Evolutionary conservation across 257 asterid species (phyloP), one percentile per base, ranked within the genome.

Genomic region (Ligustrum vulgare): DNA sequence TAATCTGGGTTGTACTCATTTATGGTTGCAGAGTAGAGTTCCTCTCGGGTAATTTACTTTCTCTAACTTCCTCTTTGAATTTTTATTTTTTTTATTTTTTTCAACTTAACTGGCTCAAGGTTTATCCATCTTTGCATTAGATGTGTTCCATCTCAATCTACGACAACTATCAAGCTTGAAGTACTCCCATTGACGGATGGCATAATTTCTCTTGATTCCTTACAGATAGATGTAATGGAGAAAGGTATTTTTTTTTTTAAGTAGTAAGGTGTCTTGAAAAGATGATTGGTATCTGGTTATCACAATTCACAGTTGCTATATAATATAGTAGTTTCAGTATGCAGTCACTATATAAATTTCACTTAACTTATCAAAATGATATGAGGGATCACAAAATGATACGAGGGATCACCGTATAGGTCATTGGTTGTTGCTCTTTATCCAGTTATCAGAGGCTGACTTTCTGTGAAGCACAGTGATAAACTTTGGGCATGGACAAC

Each of bases 1-100:
- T 71, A 97, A 91, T 88, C 79, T 86, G 74, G 96, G 97, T 28
- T 93, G 99, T 91, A 83, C 97, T 64, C 99, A 95, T 84, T 84
- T 95, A 77, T 95, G 99, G 99, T 84, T 95, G 81, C 98, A 95
- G 87, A 95, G 99, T 78, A 86, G 96, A 87, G 98, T 93, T 73
- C 99, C 98, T 13, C 86, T 95, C 13, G 99, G 99, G 99, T 95
- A 93, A 70, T 37, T 47, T 73, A 76, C 69, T 66, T 75, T 77
- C 16, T n/a, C 63, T 36, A 32, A 13, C 32, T 51, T 69, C n/a
- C 49, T 45, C 0, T 60, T 73, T 51, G 22, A 66, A 71, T 75
- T 43, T 6, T 18, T 56, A 5, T 80, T 56, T 43, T 51, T 51
- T 5, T 71, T 69, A 20, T 8, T 23, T 23, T 23, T 80, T 39